Conservation (phyloP, 1,139 yeast genomes). For the Pichiaceae sp. region DNA sequence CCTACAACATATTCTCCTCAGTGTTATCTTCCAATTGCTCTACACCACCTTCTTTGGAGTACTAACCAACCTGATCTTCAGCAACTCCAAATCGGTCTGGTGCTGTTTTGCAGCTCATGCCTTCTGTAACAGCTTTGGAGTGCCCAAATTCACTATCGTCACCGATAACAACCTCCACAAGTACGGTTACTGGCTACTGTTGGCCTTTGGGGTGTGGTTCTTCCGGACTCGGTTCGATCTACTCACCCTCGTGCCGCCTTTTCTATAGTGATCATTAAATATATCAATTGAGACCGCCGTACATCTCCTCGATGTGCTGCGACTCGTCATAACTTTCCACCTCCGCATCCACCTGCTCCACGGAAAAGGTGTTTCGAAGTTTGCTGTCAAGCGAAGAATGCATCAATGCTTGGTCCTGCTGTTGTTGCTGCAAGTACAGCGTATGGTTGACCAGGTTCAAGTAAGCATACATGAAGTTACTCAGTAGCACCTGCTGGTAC, state of each 20-base stretch:
- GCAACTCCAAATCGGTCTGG: conserved; percentile 49
- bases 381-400: conserved; percentile 5
- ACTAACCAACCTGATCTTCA: conserved; percentile 55
- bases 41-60: conserved; percentile 82
- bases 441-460: conserved; percentile 90
- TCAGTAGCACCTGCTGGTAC: conserved; percentile 82
- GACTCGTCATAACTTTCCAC: neutral
- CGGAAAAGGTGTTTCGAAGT: neutral
- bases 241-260: neutral
- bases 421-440: conserved; percentile 55
- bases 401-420: conserved; percentile 13
- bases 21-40: conserved; percentile 47
- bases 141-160: conserved; percentile 42
- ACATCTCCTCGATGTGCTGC: conserved; percentile 2
- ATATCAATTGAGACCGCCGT: neutral
- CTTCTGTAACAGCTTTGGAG: conserved; percentile 72
- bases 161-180: conserved; percentile 10
- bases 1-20: conserved; percentile 28
- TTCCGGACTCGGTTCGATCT: conserved; percentile 25
- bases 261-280: neutral
- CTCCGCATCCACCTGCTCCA: neutral
- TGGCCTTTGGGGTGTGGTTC: conserved; percentile 33
- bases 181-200: conserved; percentile 31
- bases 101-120: conserved; percentile 57
- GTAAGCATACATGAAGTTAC: conserved; percentile 97